Evolutionary conservation across 345 rosid genomes (phyloP).

Genomic region (Cardamine occulta): DNA sequence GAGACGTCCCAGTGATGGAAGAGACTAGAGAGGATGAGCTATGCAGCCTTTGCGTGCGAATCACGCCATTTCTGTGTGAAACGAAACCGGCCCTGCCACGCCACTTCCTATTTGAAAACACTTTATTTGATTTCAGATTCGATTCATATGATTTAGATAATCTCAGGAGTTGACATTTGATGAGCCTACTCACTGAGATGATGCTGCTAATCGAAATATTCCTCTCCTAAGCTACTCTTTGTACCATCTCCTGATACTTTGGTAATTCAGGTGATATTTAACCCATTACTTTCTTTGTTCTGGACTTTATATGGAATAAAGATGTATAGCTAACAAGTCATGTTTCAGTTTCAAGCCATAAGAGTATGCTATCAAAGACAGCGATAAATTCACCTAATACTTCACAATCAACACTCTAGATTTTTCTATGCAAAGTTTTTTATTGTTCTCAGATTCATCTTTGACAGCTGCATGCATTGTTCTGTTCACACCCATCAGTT

Average conservation of each 20-base stretch:
- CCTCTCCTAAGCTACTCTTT: background rate
- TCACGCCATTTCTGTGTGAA: too few relatives aligned
- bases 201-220: background rate
- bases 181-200: too few relatives aligned
- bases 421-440: conserved; percentile 22
- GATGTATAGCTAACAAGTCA: background rate
- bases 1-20: too few relatives aligned
- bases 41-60: too few relatives aligned
- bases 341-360: background rate
- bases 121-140: background rate
- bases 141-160: background rate
- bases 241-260: background rate
- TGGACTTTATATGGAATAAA: background rate
- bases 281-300: background rate
- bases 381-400: conserved; percentile 32
- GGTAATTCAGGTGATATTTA: background rate
- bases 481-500: conserved; percentile 31
- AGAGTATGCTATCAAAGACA: background rate
- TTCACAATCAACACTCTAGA: conserved; percentile 8
- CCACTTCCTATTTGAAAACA: background rate
- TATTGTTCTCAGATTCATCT: background rate
- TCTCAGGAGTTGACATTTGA: background rate
- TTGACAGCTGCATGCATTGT: conserved; percentile 29
- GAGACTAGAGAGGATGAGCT: too few relatives aligned
- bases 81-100: too few relatives aligned